A percentile compares a stretch with the other conserved stretches of the same genome.
These are phyloP conservation scores for Acanthamoeba royreba DNA, from an alignment of 208 protist species.

Conservation along the genomic window DNA sequence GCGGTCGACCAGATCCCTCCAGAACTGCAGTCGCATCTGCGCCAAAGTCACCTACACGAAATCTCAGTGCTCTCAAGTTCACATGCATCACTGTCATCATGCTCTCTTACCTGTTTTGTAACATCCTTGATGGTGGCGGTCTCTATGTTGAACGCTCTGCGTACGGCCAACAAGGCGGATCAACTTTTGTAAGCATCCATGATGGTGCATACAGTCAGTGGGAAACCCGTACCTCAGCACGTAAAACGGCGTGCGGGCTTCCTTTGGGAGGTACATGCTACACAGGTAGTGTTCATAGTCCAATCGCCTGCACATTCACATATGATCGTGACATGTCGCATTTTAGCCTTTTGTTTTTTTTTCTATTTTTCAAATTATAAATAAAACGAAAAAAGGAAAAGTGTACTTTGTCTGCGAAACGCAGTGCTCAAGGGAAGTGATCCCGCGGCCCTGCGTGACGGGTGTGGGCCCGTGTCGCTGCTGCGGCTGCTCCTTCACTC, in stretches of 20 bases:
- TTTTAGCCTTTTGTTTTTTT: too few species aligned
- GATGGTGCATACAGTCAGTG: background rate
- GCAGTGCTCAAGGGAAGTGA: background rate
- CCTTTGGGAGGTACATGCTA: slow-evolving; percentile 34
- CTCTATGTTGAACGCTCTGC: slow-evolving; percentile 35
- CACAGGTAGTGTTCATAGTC: slow-evolving; percentile 49
- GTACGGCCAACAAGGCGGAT: background rate
- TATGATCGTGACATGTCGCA: too few species aligned
- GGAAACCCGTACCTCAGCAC: background rate
- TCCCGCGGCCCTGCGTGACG: background rate
- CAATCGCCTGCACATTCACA: background rate
- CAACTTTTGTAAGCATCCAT: too few species aligned
- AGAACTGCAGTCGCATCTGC: slow-evolving; percentile 5
- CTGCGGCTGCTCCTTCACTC: too few species aligned
- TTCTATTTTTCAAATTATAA: too few species aligned
- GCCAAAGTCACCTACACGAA: background rate
- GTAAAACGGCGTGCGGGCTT: background rate
- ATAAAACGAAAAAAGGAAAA: too few species aligned
- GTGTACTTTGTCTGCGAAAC: background rate
- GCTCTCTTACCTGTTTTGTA: background rate
- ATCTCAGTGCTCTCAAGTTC: too few species aligned
- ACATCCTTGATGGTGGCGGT: slow-evolving; percentile 20
- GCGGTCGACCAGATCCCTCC: background rate
- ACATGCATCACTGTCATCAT: too few species aligned
- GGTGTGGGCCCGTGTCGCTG: background rate